These are phyloP conservation scores for Syzygium grande DNA, from an alignment of 345 rosid genomes.

Conservation along the genomic window DNA sequence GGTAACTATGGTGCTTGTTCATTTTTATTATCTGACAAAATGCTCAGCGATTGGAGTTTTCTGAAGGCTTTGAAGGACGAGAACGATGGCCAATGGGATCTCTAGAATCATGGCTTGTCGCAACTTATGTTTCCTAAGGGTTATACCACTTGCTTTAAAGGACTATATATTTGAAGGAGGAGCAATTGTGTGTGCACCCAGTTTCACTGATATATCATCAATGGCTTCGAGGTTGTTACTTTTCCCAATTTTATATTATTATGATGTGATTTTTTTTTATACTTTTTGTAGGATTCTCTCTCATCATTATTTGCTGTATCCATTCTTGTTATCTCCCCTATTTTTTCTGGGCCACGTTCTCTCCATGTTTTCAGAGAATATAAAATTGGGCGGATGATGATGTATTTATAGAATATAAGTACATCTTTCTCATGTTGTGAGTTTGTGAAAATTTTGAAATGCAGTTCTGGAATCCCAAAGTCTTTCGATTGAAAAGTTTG, in stretches of 20 bases:
- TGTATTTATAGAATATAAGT: not conserved
- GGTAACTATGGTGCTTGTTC: conserved; percentile 18
- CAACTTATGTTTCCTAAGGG: conserved; percentile 63
- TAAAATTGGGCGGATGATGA: not conserved
- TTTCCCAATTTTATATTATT: not conserved
- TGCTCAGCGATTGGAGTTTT: conserved; percentile 13
- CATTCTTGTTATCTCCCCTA: not conserved
- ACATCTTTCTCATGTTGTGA: not conserved
- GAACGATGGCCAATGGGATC: conserved; percentile 14
- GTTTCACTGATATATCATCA: conserved; percentile 34
- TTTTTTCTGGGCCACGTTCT: not conserved
- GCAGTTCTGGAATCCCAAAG: not conserved
- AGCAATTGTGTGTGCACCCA: conserved; percentile 71
- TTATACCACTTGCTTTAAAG: conserved; percentile 61
- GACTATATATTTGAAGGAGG: conserved; percentile 85
- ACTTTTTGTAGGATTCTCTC: not conserved
- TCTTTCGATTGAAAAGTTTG: not conserved
- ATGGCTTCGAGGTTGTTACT: conserved; percentile 39
- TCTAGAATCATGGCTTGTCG: conserved; percentile 13
- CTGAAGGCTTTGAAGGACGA: conserved; percentile 18
- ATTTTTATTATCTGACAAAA: conserved; percentile 37
- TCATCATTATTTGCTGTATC: not conserved
- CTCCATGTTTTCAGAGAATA: not conserved
- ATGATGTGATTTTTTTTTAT: not conserved
- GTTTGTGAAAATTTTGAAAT: not conserved